Evolutionary conservation across 2,329 filamentous ascomycete species (phyloP), one percentile per base, ranked within the genome.

Genomic region (Neofusicoccum parvum): DNA sequence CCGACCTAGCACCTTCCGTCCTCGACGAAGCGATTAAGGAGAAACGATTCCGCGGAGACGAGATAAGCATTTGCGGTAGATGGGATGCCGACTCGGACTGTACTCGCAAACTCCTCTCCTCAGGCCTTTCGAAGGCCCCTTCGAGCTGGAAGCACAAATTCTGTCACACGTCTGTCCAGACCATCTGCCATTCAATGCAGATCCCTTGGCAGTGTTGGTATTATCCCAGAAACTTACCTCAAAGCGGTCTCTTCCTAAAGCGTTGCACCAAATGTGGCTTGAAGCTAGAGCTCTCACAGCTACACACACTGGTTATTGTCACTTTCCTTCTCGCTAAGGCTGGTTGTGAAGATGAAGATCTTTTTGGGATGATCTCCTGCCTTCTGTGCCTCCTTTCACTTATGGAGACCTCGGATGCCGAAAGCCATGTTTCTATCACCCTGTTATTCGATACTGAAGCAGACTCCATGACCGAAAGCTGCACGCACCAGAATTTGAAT

Each of bases 121-220:
- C 63, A 1, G 77, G 76, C 0, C 59, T 59, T 15, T n/a, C 68
- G 3, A 65, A 51, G 2, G 74, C 79, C 20, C 79, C 80, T 0
- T 64, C 66, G 2, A n/a, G 50, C 0, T 82, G 79, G 80, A 82
- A 82, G 66, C 80, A 81, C 67, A 78, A 75, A 53, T 81, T 82
- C 65, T 82, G 80, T 62, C 78, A 82, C 60, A 80, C 78, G 3
- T 79, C 79, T 1, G 70, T 72, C 5, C 79, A 80, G 69, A 71
- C 77, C 0, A 71, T 81, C 4, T 78, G 73, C 34, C 76, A 81
- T 67, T 75, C 65, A 37, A 76, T 81, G 23, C 7, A 34, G 10
- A 14, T 32, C 32, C 17, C 23, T 32, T 12, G 6, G 15, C 3
- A 48, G 4, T 20, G 12, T 20, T 2, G 15, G 20, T 27, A 27